Percentiles rank a stretch among this genome's conserved stretches.
Conservation (phyloP, 2,329 filamentous ascomycete genomes). For the Paecilomyces niveus region DNA sequence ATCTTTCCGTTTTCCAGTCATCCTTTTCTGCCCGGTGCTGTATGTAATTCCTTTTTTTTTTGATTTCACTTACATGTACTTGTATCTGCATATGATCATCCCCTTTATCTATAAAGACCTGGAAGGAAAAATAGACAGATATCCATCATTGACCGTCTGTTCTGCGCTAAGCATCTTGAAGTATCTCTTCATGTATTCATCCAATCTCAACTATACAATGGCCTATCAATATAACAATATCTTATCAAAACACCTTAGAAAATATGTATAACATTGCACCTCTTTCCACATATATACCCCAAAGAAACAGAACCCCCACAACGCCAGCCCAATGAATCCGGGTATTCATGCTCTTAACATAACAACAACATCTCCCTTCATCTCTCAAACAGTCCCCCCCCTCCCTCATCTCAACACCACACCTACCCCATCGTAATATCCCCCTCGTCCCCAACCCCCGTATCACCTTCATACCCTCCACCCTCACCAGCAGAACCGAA, state of each 20-base stretch:
- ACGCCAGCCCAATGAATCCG: not conserved
- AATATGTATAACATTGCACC: no score
- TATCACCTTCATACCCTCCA: not conserved
- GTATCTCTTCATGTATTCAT: not conserved
- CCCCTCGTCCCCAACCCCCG: not conserved
- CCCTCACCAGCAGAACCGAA: conserved; percentile 10
- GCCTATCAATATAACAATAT: no score
- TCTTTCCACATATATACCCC: no score
- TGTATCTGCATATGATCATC: not conserved
- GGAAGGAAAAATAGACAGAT: not conserved
- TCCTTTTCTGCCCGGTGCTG: not conserved
- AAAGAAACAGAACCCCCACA: not conserved
- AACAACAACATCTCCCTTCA: not conserved
- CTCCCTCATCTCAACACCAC: not conserved
- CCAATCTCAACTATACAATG: no score
- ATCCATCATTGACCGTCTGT: not conserved
- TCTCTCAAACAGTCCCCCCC: not conserved
- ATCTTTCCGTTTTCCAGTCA: not conserved
- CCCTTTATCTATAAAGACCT: not conserved
- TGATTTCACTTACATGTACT: not conserved
- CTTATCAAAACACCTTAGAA: no score
- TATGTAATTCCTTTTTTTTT: not conserved
- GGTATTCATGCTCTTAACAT: not conserved
- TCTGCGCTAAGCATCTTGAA: not conserved
- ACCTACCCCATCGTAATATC: not conserved